Base-by-base conservation (phyloP, 2,329 filamentous ascomycete genomes). In the Neofusicoccum parvum region DNA sequence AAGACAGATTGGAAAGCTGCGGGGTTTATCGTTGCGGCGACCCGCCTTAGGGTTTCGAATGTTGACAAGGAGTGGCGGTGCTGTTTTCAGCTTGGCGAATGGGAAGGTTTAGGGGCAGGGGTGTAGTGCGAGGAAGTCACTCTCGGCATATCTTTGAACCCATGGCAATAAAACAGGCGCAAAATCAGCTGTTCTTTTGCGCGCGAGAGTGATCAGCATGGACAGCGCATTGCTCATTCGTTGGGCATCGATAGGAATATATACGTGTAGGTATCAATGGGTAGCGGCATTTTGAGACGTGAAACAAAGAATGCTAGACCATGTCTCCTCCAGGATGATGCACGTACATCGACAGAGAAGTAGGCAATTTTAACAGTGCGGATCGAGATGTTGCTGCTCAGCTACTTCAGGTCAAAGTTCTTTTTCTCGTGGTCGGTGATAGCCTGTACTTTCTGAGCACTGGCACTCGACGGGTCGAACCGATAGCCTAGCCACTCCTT, bases 401-500 rank as follows among this genome's bases (percentile, higher is more conserved):
- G 15, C 9, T 46, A 43, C 45, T 58, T 20, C 51, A 65, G 11
- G 7, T 58, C 63, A 49, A 65, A 66, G 36, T 66, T 66, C 66
- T 69, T 77, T 74, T 69, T 76, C 77, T 83, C 81, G 69, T 81
- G 77, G 67, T 82, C 80, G 72, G 76, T 80, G 68, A 83, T 83
- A 27, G 80, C 81, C 59, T 79, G 73, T 5, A 87, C 84, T 79
- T 86, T 87, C 67, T 77, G 75, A 27, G 87, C 87, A 71, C 86
- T 88, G 58, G 85, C 83, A 76, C 88, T 90, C 66, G 79, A 80
- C 49, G 84, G 81, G 77, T 96, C 92, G 79, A 95, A 95, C 66
- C 87, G 82, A 78, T 95, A 94, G n/a, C 87, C 90, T 39, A 96
- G 76, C 92, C 92, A 96, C 82, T 96, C 92, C 75, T 84, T 88